Evolutionary conservation across 2,329 filamentous ascomycete genomes (phyloP), one percentile per base, ranked within the genome.

Genomic region (Dichotomopilus funicola): DNA sequence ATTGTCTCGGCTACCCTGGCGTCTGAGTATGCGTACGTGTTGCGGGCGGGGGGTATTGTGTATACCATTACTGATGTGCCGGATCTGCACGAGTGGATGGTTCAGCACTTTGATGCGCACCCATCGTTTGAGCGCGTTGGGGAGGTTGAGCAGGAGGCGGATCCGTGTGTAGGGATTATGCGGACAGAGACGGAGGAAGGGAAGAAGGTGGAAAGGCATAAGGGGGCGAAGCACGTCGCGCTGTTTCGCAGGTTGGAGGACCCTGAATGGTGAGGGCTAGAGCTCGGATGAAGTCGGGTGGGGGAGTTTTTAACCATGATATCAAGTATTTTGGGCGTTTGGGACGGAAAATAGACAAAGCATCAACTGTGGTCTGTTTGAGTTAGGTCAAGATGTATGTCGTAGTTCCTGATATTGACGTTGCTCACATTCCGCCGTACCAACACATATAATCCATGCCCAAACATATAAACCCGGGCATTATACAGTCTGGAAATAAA

Each of bases 51-150:
- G 0, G 95, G 94, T 1, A 81, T 92, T 49, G 78, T 96, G 43
- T 99, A 97, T 70, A 97, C 92, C 1, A 97, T 99, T 65, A 99
- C 94, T 1, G 94, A 99, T 73, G 94, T 99, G 43, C 87, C 95
- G 73, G 91, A 96, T 67, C 75, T 99, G 70, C 90, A 96, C 70
- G 73, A 85, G 63, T 97, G 92, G 92, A 96, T 97, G 86, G 86
- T 92, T 52, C 80, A 82, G 68, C 90, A 96, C 72, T 87, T 97
- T 63, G 82, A 87, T 54, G 81, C 78, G 34, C 88, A 91, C 68
- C 84, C 83, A 12, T 81, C 88, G 48, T 97, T 95, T 71, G 87
- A 90, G 73, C 78, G 89, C 59, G 77, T 96, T 4, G 64, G 78
- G 0, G 81, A 85, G 58, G 81, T 83, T 59, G 87, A 89, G 59